These are phyloP conservation scores for Barnettozyma siamensis DNA, from an alignment of 805 yeast species.

Conservation along the genomic window DNA sequence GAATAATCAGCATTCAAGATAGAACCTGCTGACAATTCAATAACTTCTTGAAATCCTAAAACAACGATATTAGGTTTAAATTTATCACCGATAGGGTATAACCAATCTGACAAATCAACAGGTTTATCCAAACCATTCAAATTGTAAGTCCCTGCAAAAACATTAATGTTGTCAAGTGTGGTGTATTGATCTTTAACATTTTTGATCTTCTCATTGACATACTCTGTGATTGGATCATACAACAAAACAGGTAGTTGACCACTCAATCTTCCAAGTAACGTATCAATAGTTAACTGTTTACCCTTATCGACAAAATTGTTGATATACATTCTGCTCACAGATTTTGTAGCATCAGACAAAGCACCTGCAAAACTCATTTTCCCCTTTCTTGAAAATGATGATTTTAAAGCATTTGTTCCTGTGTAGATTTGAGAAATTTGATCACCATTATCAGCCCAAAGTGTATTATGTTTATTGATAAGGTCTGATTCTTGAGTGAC, in stretches of 20 bases:
- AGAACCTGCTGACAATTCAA: conserved; percentile 88
- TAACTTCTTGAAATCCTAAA: conserved; percentile 92
- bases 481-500: conserved; percentile 44
- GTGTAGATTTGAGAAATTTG: conserved; percentile 93
- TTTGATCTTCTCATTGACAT: conserved; percentile 58
- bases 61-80: conserved; percentile 72
- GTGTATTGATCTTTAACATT: conserved; percentile 44
- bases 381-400: conserved; percentile 91
- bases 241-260: conserved; percentile 66
- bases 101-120: conserved; percentile 65
- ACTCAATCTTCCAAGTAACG: conserved; percentile 74
- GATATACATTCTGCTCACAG: conserved; percentile 91
- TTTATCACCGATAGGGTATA: conserved; percentile 65
- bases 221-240: conserved; percentile 86
- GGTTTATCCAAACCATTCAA: conserved; percentile 65
- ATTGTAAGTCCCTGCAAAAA: conserved; percentile 84
- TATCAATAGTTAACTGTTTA: conserved; percentile 85
- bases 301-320: conserved; percentile 92
- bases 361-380: conserved; percentile 97
- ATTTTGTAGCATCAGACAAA: conserved; percentile 92
- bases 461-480: conserved; percentile 67
- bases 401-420: conserved; percentile 94
- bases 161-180: conserved; percentile 47
- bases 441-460: conserved; percentile 99
- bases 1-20: conserved; percentile 82